Evolutionary conservation across 2,329 filamentous ascomycete species (phyloP).

Genomic region (Calonectria pseudoreteaudii): DNA sequence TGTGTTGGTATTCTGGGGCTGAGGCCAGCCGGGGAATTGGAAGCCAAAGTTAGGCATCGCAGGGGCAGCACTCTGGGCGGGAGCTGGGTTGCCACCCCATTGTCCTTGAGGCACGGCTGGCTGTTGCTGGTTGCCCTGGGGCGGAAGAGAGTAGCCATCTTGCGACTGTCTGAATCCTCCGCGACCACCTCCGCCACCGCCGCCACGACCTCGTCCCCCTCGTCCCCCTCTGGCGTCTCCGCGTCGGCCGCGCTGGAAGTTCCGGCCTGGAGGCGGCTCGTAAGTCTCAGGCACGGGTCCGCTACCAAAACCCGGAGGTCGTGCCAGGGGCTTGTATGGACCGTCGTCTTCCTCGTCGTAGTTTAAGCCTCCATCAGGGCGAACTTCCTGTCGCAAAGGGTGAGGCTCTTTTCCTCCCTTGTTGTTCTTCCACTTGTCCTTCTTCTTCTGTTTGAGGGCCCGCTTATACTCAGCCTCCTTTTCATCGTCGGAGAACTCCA

Average conservation of each 20-base stretch:
- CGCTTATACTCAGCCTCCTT: constrained; percentile 87
- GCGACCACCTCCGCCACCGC: constrained; percentile 50
- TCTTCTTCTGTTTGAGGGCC: constrained; percentile 75
- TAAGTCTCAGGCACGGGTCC: constrained; percentile 56
- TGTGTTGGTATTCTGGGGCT: constrained; percentile 41
- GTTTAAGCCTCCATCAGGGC: constrained; percentile 62
- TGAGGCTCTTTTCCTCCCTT: constrained; percentile 53
- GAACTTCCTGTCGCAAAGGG: constrained; percentile 54
- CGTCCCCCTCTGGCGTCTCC: constrained; percentile 58
- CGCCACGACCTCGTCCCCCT: constrained; percentile 55
- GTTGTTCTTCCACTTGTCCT: constrained; percentile 58
- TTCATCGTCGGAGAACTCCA: constrained; percentile 97
- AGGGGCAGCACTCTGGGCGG: constrained; percentile 35
- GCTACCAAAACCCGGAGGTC: constrained; percentile 73
- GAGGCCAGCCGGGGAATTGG: constrained; percentile 58
- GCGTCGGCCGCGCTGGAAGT: constrained; percentile 54
- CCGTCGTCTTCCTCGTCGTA: constrained; percentile 78
- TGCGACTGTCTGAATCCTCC: constrained; percentile 47
- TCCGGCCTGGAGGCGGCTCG: constrained; percentile 48
- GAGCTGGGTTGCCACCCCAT: constrained; percentile 31
- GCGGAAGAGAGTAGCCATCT: constrained; percentile 57
- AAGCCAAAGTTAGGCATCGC: constrained; percentile 54
- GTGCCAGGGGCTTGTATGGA: constrained; percentile 77
- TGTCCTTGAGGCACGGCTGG: constrained; percentile 39
- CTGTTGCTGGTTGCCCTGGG: constrained; percentile 51